A percentile compares a stretch with the other conserved stretches of the same genome.
Evolutionary conservation across 179 eudicot species (phyloP).

Genomic region (Gypsophila paniculata): DNA sequence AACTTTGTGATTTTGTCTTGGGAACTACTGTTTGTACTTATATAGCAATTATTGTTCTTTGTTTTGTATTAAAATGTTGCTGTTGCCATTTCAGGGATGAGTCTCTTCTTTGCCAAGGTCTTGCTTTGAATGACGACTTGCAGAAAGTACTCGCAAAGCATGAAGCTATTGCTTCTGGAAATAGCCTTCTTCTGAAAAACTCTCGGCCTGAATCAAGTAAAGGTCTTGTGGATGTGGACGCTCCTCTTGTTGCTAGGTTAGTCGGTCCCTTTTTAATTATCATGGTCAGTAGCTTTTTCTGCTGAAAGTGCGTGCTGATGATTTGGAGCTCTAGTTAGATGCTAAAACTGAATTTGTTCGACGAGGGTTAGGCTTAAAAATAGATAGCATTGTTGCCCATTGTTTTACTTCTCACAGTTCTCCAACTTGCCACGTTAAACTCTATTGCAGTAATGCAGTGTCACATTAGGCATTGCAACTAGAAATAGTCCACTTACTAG

Average conservation of each 20-base stretch:
- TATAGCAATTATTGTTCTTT: slow-evolving; percentile 1
- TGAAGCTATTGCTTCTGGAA: slow-evolving; percentile 65
- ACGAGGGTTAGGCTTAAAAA: too few relatives aligned
- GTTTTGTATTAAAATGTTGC: not conserved
- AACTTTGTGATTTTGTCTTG: not conserved
- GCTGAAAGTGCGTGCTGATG: not conserved
- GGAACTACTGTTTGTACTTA: not conserved
- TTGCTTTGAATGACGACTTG: slow-evolving; percentile 89
- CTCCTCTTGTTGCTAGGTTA: slow-evolving; percentile 73
- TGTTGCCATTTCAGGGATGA: slow-evolving; percentile 62
- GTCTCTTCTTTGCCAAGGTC: slow-evolving; percentile 83
- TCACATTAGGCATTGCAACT: not conserved
- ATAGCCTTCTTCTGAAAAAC: slow-evolving; percentile 34
- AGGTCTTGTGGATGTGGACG: slow-evolving; percentile 61
- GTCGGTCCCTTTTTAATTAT: slow-evolving; percentile 2
- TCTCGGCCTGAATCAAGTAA: slow-evolving; percentile 43
- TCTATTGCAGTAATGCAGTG: not conserved
- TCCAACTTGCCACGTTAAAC: not conserved
- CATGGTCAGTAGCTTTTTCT: not conserved
- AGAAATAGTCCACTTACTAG: too few relatives aligned
- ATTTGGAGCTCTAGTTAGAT: not conserved
- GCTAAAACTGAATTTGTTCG: not conserved
- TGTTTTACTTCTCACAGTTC: not conserved
- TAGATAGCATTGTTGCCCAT: not conserved
- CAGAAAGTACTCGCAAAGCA: slow-evolving; percentile 81